Evolutionary conservation across 352 stramenopile species (phyloP), one percentile per base, ranked within the genome.

Genomic region (Globisporangium rhizosaccharum): DNA sequence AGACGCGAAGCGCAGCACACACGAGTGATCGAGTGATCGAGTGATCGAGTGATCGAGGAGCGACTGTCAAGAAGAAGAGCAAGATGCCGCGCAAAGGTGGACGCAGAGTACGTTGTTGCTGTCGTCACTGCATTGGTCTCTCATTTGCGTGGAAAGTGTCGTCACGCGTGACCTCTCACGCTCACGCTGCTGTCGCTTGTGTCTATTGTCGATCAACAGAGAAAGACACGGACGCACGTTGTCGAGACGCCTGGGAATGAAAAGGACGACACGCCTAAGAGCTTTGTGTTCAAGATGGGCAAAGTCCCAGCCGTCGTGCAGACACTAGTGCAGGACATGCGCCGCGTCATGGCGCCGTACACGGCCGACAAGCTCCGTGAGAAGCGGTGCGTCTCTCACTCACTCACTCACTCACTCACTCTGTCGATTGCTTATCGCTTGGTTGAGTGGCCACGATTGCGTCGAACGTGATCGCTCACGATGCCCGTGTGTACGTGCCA

Each of bases 291-390:
- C 57, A 95, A 91, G 59, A 96, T 94, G 76, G 90, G 90, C 55
- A 96, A 96, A 59, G 72, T 79, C 41, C 82, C 82, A 17, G 59
- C 53, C 5, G 76, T 92, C 30, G 78, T 98, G 12, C 70, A 79
- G 36, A 89, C 84, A 50, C 67, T 98, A 30, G 89, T 98, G 42
- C 66, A 90, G 53, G 94, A 99, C 60, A 77, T 98, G 68, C 85
- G 96, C n/a, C 82, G 90, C 56, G 75, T 98, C 1, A 98, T 99
- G 96, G 76, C 91, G 33, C 94, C 96, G 12, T 96, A 97, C 74
- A 99, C 96, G 25, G 96, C 96, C 18, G 71, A 96, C 47, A 94
- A 96, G 53, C 83, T 99, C 53, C 76, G 80, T 33, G 92, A 98
- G 75, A 92, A 95, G 61, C 82, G 87, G 44, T 48, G 44, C 44